Evolutionary conservation across 1,139 yeast genomes (phyloP).

Genomic region (Geotrichum carabidarum): DNA sequence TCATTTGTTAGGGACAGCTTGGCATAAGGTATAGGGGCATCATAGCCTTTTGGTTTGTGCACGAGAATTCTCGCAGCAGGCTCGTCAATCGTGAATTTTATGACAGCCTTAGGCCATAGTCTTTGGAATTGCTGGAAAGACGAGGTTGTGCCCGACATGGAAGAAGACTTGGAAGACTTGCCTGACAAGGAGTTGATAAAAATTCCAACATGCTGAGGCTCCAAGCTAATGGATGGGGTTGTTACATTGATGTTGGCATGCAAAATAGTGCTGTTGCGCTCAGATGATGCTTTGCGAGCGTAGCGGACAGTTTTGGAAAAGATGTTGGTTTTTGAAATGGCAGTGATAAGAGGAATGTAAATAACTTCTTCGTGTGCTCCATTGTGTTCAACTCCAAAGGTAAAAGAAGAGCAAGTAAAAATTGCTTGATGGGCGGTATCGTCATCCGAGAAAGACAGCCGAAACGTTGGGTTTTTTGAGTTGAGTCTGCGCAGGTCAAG

Average conservation of each 20-base stretch:
- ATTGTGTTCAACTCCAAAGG: conserved; percentile 33
- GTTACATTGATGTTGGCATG: conserved; percentile 36
- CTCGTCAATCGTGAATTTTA: conserved; percentile 38
- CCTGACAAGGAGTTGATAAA: conserved; percentile 25
- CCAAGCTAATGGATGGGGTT: conserved; percentile 40
- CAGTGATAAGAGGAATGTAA: conserved; percentile 39
- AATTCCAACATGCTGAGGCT: conserved; percentile 34
- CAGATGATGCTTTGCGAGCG: conserved; percentile 23
- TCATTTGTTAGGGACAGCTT: conserved; percentile 12
- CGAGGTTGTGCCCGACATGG: conserved; percentile 7
- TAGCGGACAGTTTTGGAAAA: conserved; percentile 36
- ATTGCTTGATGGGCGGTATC: conserved; percentile 42
- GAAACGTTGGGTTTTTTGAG: conserved; percentile 39
- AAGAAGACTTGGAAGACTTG: neutral
- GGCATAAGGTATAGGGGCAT: conserved; percentile 9
- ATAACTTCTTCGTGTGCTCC: conserved; percentile 38
- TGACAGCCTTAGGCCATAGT: conserved; percentile 34
- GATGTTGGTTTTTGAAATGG: conserved; percentile 37
- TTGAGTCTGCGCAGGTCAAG: conserved; percentile 39
- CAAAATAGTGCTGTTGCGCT: conserved; percentile 30
- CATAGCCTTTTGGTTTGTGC: conserved; percentile 19
- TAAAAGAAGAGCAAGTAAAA: conserved; percentile 37
- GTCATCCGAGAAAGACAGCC: conserved; percentile 34
- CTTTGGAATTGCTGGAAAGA: conserved; percentile 25
- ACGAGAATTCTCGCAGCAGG: conserved; percentile 38